Evolutionary conservation across 2,329 filamentous ascomycete species (phyloP).

Genomic region (Botrytis elliptica): DNA sequence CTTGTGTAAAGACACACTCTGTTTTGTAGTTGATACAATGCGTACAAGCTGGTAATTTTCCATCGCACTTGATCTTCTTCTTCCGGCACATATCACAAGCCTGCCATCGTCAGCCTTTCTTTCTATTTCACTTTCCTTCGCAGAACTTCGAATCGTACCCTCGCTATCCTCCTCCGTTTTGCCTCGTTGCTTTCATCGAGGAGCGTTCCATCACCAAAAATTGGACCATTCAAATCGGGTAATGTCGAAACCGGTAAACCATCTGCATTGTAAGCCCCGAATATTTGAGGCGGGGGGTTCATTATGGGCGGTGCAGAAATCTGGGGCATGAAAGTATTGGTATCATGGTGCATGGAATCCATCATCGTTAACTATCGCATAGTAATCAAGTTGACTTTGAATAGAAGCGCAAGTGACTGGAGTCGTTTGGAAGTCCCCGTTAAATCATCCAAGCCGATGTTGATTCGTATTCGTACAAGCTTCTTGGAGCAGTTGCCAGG

Average conservation of each 20-base stretch:
- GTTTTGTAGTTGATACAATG: constrained; percentile 99
- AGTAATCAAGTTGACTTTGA: not conserved
- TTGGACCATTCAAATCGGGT: constrained; percentile 57
- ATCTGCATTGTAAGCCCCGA: constrained; percentile 61
- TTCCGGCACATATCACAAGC: constrained; percentile 78
- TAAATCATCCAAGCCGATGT: not conserved
- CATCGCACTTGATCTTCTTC: constrained; percentile 97
- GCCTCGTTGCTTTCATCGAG: constrained; percentile 73
- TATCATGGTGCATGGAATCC: constrained; percentile 24
- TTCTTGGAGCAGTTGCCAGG: not conserved
- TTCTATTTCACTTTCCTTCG: not conserved
- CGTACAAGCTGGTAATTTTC: constrained; percentile 89
- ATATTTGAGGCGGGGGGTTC: constrained; percentile 68
- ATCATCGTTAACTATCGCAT: constrained; percentile 28
- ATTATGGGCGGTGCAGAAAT: constrained; percentile 60
- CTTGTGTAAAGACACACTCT: constrained; percentile 93
- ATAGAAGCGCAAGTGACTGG: not conserved
- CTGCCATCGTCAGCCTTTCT: constrained; percentile 41
- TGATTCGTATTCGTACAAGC: constrained; percentile 20
- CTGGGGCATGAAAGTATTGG: constrained; percentile 51
- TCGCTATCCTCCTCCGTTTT: constrained; percentile 60
- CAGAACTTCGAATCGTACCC: constrained; percentile 50
- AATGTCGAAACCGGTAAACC: constrained; percentile 58
- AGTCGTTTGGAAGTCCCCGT: not conserved
- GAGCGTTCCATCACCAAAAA: constrained; percentile 58